A percentile compares a stretch with the other conserved stretches of the same genome.
Conservation (phyloP, 305 asterid species). For the Ajuga reptans region DNA sequence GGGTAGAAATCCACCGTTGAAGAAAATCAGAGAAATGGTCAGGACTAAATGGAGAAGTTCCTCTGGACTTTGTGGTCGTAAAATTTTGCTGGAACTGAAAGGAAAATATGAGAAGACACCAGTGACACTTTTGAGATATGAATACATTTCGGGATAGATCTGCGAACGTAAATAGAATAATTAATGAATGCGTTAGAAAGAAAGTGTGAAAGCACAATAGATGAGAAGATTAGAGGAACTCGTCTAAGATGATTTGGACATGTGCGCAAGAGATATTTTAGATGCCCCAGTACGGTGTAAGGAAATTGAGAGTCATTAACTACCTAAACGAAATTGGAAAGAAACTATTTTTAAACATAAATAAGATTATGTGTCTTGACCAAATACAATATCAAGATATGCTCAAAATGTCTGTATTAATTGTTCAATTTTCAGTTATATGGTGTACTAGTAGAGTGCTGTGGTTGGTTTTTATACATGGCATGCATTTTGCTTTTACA, state of each 20-base stretch:
- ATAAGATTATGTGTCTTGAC: not conserved
- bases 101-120: too few species aligned
- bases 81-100: too few species aligned
- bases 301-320: too few species aligned
- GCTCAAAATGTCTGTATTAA: not conserved
- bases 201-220: not conserved
- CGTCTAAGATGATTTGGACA: not conserved
- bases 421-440: not conserved
- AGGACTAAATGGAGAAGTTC: too few species aligned
- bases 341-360: not conserved
- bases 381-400: not conserved
- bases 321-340: not conserved
- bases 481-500: not conserved
- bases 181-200: not conserved
- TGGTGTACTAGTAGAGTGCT: not conserved
- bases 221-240: not conserved
- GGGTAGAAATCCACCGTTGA: too few species aligned
- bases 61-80: too few species aligned
- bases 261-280: too few species aligned
- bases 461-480: not conserved
- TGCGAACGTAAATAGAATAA: not conserved
- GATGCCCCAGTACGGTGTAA: too few species aligned
- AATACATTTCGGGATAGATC: too few species aligned
- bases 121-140: too few species aligned
- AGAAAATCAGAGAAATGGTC: too few species aligned